Evolutionary conservation across 208 protist species (phyloP).

Genomic region (Crithidia acanthocephali): DNA sequence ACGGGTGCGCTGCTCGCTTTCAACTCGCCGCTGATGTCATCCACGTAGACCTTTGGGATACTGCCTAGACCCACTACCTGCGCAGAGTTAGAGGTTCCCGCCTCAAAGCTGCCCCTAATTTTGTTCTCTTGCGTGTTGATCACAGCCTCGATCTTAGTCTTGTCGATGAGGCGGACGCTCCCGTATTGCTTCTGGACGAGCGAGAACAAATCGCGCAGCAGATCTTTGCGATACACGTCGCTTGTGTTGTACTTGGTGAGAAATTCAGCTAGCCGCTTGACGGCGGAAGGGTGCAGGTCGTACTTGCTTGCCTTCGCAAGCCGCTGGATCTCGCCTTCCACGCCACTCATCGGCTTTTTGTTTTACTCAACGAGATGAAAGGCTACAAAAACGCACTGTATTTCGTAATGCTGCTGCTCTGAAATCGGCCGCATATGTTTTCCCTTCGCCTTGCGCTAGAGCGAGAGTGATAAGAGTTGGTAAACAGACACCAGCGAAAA

Average conservation of each 20-base stretch:
- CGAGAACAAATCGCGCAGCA: constrained; percentile 74
- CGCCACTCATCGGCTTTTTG: constrained; percentile 48
- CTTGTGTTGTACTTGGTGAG: constrained; percentile 43
- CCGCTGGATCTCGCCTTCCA: constrained; percentile 58
- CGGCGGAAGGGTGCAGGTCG: constrained; percentile 73
- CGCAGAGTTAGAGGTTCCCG: constrained; percentile 30
- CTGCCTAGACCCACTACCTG: constrained; percentile 50
- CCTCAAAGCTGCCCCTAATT: constrained; percentile 42
- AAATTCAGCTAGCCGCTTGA: constrained; percentile 69
- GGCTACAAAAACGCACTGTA: no score
- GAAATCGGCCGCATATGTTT: no score
- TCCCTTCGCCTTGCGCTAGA: no score
- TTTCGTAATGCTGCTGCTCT: no score
- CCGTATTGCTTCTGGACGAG: constrained; percentile 65
- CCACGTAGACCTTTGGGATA: constrained; percentile 65
- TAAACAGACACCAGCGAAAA: no score
- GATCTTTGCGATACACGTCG: constrained; percentile 43
- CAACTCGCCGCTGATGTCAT: constrained; percentile 72
- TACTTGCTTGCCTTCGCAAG: constrained; percentile 80
- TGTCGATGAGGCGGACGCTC: constrained; percentile 55
- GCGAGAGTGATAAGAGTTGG: no score
- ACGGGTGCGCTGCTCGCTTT: constrained; percentile 17
- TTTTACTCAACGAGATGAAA: no score
- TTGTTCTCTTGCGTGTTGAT: constrained; percentile 60
- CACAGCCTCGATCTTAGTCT: constrained; percentile 51